Evolutionary conservation across 2,329 filamentous ascomycete genomes (phyloP), one percentile per base, ranked within the genome.

Genomic region (Bertia moriformis): DNA sequence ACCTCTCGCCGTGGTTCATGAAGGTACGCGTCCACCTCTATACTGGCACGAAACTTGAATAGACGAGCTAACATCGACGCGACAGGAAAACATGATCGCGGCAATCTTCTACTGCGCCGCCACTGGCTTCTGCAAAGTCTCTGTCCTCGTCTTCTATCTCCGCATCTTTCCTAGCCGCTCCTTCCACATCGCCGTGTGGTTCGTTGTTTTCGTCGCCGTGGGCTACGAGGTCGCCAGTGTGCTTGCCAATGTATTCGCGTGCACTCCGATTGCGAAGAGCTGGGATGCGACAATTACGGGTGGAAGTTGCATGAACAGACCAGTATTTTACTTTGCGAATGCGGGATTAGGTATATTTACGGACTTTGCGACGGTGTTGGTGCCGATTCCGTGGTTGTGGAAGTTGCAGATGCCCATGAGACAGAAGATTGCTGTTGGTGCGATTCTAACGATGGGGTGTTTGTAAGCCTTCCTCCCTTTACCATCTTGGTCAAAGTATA

Each of bases 1-100:
- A n/a, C n/a, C n/a, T n/a, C n/a, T n/a, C n/a, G n/a, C n/a, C n/a
- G n/a, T n/a, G n/a, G 42, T 19, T 54, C 46, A 5, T 53, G 45
- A 5, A 53, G 44, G 4, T 45, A 48, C 38, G 58, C 56, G 12
- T 51, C 54, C 4, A 51, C 54, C 17, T 18, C 17, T 2, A 48
- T 47, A 40, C 51, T 49, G 2, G 35, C 30, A 4, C 29, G 18
- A 4, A 35, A 19, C n/a, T 38, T 38, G 10, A 43, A 40, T 20
- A 45, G 38, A 3, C 39, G 32, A 5, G 37, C 36, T 7, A 42
- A 14, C 0, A 44, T 19, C 17, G 51, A 47, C 1, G 40, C 27
- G n/a, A 43, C 45, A 0, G 45, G 54, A n/a, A n/a, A n/a, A n/a
- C n/a, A n/a, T n/a, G n/a, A n/a, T n/a, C n/a, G n/a, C n/a, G n/a